phyloP scores from a whole-genome alignment of 2,329 filamentous ascomycete genomes.

The Botrytis byssoidea region DNA sequence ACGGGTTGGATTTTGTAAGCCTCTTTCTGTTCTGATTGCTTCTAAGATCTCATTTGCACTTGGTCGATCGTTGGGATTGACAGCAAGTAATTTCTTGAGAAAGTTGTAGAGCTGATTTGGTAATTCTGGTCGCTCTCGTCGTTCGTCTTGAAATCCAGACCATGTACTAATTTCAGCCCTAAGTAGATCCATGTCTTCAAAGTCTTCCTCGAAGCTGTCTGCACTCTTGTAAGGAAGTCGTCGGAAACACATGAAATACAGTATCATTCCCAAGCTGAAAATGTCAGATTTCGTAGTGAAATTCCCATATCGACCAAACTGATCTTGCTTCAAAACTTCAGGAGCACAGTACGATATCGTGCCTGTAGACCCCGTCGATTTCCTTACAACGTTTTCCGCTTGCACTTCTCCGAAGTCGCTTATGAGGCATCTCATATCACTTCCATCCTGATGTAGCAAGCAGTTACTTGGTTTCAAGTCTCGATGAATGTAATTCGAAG shows the following conservation, averaged over 20 bases:
- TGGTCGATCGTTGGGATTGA: constrained; percentile 74
- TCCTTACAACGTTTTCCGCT: constrained; percentile 73
- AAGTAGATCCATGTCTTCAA: constrained; percentile 83
- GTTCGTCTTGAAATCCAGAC: constrained; percentile 80
- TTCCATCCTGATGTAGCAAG: constrained; percentile 72
- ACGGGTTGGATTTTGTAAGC: constrained; percentile 35
- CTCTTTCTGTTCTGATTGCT: constrained; percentile 38
- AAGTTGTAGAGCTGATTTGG: constrained; percentile 84
- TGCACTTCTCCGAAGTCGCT: constrained; percentile 99
- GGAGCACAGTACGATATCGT: constrained; percentile 98
- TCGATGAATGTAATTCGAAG: constrained; percentile 89
- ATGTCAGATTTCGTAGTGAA: constrained; percentile 97
- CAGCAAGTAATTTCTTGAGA: constrained; percentile 74
- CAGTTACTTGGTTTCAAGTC: constrained; percentile 97
- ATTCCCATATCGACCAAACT: constrained; percentile 75
- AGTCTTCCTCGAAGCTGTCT: constrained; percentile 83
- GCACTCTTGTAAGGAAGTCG: constrained; percentile 81
- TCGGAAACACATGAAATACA: constrained; percentile 97
- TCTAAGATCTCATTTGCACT: constrained; percentile 79
- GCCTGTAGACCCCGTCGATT: constrained; percentile 88
- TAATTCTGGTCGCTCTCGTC: constrained; percentile 73
- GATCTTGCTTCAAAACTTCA: constrained; percentile 74
- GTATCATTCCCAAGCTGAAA: constrained; percentile 97
- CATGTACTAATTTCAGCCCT: constrained; percentile 83
- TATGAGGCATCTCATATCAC: constrained; percentile 75